Evolutionary conservation across 1,284 basidiomycete species (phyloP), one percentile per base, ranked within the genome.

Genomic region (Fomitopsis schrenkii): DNA sequence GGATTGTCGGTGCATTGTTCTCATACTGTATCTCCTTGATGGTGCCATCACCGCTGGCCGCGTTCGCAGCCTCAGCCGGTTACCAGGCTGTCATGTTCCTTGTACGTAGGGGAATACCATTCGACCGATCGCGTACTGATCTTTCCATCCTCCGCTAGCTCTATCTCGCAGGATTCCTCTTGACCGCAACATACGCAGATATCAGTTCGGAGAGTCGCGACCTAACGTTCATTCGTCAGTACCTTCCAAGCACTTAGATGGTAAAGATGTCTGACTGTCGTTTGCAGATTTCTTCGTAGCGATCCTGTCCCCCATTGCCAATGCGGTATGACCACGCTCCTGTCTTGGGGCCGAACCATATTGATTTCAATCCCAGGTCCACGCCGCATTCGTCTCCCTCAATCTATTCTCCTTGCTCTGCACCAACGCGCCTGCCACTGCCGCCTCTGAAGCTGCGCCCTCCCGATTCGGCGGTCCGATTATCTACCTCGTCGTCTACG

Each of bases 401-500:
- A 93, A 94, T 70, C 72, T 91, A 2, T 94, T 93, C 72, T 88
- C 85, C 8, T 76, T 93, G 17, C 83, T 92, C 1, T 93, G 91
- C 68, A 75, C 87, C 62, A 87, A 87, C 9, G 73, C 77, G 7
- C 74, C 78, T 0, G 78, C 85, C 40, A 81, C 81, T 0, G 66
- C 79, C 0, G 70, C 77, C 1, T 79, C 82, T 0, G 74, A 85
- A 59, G 82, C 83, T 7, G 67, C 73, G 54, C 85, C 94, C 59
- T 75, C 76, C 64, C 79, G 83, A 63, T 92, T 82, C 63, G 91
- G 91, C 4, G 89, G 87, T 1, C 91, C 91, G 0, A 91, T 94
- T 63, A 66, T 84, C 1, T 94, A 93, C 67, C 82, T 93, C 58
- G 79, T 92, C 62, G 64, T 86, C 33, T 83, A 86, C 57, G 75